phyloP scores from a whole-genome alignment of 140 eudicot species.

The Anethum foeniculum region DNA sequence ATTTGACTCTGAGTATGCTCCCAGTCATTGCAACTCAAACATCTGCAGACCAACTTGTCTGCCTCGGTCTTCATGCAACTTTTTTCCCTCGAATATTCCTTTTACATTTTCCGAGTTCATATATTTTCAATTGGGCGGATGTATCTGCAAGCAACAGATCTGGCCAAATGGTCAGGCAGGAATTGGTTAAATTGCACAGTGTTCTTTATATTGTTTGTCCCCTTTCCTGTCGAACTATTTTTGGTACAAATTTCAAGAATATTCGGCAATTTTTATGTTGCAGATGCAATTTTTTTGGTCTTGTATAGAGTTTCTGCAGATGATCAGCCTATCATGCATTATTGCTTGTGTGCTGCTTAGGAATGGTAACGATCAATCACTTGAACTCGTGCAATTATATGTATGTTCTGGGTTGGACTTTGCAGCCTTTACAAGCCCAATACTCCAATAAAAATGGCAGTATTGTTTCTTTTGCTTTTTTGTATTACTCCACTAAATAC shows the following conservation, averaged over 20 bases:
- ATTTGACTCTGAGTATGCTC: background rate
- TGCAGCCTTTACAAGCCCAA: background rate
- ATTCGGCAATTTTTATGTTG: background rate
- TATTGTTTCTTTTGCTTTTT: background rate
- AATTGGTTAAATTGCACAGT: background rate
- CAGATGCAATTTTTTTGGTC: background rate
- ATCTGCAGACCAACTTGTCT: background rate
- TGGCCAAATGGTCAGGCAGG: background rate
- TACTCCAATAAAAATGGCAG: background rate
- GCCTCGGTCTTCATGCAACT: background rate
- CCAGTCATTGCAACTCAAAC: background rate
- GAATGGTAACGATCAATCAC: background rate
- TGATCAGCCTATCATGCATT: background rate
- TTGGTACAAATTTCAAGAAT: conserved; percentile 2
- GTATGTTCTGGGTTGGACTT: background rate
- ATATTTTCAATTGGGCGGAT: background rate
- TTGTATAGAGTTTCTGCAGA: background rate
- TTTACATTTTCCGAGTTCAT: background rate
- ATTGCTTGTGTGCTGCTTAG: background rate
- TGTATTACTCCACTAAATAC: background rate
- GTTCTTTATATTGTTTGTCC: background rate
- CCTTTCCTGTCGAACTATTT: background rate
- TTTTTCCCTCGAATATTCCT: background rate
- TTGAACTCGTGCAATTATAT: background rate
- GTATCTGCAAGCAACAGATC: conserved; percentile 1